Evolutionary conservation across 2,329 filamentous ascomycete species (phyloP).

Genomic region (Fusarium equiseti): DNA sequence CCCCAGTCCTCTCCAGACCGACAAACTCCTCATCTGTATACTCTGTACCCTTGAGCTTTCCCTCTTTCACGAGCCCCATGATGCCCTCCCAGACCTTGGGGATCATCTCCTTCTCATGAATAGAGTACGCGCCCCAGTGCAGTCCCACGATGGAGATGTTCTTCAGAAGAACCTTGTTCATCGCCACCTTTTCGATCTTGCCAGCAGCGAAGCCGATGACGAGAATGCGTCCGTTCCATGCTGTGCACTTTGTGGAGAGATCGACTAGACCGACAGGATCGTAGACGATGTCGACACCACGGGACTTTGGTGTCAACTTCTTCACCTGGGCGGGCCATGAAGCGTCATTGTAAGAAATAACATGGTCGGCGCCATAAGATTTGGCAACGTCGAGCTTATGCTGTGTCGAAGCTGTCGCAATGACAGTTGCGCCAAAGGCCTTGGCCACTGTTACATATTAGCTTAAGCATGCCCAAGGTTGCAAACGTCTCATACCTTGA

Average conservation of each 20-base stretch:
- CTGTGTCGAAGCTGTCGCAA: conserved; percentile 86
- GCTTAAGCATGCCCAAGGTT: background rate
- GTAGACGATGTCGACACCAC: conserved; percentile 91
- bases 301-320: conserved; percentile 77
- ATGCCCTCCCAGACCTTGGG: conserved; percentile 84
- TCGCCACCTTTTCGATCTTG: conserved; percentile 88
- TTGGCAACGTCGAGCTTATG: conserved; percentile 84
- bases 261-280: conserved; percentile 94
- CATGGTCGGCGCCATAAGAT: conserved; percentile 86
- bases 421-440: conserved; percentile 89
- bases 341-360: conserved; percentile 78
- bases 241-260: conserved; percentile 87
- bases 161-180: conserved; percentile 93
- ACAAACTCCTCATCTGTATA: conserved; percentile 86
- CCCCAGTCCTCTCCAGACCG: conserved; percentile 82
- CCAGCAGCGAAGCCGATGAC: conserved; percentile 85
- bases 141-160: conserved; percentile 91
- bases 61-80: conserved; percentile 79
- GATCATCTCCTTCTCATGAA: conserved; percentile 77
- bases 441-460: conserved; percentile 74
- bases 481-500: conserved; percentile 64
- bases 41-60: conserved; percentile 84
- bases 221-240: conserved; percentile 90
- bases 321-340: conserved; percentile 78
- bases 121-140: conserved; percentile 89